Conservation (phyloP, 176 grass and related monocot genomes). For the Eleusine coracana region DNA sequence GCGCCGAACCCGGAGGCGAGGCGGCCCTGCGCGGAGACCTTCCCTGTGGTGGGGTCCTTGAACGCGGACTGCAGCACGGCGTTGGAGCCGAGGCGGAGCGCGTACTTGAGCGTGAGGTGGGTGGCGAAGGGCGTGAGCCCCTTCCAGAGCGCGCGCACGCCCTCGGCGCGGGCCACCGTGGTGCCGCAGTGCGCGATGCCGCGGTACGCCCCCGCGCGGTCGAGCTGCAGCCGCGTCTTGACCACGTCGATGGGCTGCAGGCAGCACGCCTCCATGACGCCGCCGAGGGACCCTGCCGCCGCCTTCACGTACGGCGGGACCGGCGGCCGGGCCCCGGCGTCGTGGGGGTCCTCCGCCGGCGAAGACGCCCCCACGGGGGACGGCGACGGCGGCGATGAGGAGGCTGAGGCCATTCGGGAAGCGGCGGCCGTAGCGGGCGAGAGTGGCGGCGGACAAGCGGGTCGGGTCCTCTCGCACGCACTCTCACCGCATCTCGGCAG, state of each 20-base stretch:
- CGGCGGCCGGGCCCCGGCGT: slow-evolving; percentile 11
- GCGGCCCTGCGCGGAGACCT: slow-evolving; percentile 69
- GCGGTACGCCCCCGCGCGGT: slow-evolving; percentile 63
- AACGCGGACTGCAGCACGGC: slow-evolving; percentile 89
- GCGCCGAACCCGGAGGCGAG: slow-evolving; percentile 82
- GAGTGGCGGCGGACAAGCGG: background rate
- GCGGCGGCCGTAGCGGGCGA: slow-evolving; percentile 17
- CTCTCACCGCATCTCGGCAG: background rate
- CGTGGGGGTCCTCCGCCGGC: slow-evolving; percentile 19
- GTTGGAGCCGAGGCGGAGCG: slow-evolving; percentile 93
- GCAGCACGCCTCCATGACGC: slow-evolving; percentile 92
- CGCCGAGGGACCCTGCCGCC: slow-evolving; percentile 80
- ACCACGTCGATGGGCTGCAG: slow-evolving; percentile 98
- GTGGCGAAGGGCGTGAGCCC: slow-evolving; percentile 98
- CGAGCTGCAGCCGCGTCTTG: slow-evolving; percentile 94
- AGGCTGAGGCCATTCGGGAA: slow-evolving; percentile 13
- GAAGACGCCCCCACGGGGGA: background rate
- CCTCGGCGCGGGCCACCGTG: slow-evolving; percentile 73
- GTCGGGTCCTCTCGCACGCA: background rate
- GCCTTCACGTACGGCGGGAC: slow-evolving; percentile 74
- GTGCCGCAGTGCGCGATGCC: slow-evolving; percentile 86
- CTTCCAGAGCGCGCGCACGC: slow-evolving; percentile 90
- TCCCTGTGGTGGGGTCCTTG: slow-evolving; percentile 71
- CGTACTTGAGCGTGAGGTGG: slow-evolving; percentile 97
- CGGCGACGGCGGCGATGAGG: background rate